Base-by-base conservation (phyloP, 1,139 yeast species). In the Pneumocystis jirovecii region DNA sequence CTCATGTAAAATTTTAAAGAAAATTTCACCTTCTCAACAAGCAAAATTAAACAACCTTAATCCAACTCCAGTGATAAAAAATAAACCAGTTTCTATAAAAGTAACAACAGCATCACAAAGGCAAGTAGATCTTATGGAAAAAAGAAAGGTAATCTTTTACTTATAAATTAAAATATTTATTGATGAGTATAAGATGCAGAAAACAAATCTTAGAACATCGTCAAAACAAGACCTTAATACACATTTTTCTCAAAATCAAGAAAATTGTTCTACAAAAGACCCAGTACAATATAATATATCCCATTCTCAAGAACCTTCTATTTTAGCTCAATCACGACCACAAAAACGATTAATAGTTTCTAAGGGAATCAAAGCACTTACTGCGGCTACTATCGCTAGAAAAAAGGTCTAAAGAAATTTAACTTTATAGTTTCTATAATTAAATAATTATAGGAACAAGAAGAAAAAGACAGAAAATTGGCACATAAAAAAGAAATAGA, bases 401-500 rank as follows among this genome's bases (percentile, higher is more conserved):
- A 65, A 63, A 50, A 45, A 60, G 21, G 70, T 66, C n/a, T 66
- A 66, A 40, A 34, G 61, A 21, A 67, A 64, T 31, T 64, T 64
- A n/a, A 64, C 60, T 39, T 59, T 64, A 29, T 44, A 65, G 31
- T 65, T 65, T 21, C 66, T 67, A 50, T 68, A 66, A 64, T 66
- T 66, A 60, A 65, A 63, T 12, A 69, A 68, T 21, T 59, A 65
- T 31, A 70, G 44, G 60, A 63, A 19, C 63, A 61, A 34, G 42
- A 31, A 31, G 63, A 65, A 62, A 61, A 65, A 39, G 60, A 66
- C 63, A 65, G 63, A 57, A 66, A 62, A 57, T 63, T 65, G 56
- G 34, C 65, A 67, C 57, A n/a, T 69, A 68, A 34, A 68, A 67
- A 63, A 66, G 63, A 34, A 63, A 64, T 63, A 67, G 68, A 57